These are phyloP conservation scores for Hyphopichia fennica DNA, from an alignment of 1,139 yeast genomes.

Conservation along the genomic window DNA sequence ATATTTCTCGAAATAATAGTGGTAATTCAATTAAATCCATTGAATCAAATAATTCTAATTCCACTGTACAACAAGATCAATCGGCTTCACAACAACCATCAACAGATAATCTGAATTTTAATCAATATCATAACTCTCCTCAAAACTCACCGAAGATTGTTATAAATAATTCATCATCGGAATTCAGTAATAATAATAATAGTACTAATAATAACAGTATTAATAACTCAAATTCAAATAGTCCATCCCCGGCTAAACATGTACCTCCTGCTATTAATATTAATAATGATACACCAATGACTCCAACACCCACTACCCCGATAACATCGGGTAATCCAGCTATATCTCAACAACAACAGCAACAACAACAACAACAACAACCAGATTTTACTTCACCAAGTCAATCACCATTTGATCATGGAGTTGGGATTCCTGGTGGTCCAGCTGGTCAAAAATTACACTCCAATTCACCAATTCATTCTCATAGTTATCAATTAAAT, in stretches of 20 bases:
- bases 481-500: slow-evolving; percentile 33
- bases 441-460: slow-evolving; percentile 4
- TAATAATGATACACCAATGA: slow-evolving; percentile 22
- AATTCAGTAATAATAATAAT: too few relatives aligned
- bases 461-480: slow-evolving; percentile 6
- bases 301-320: slow-evolving; percentile 38
- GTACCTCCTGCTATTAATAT: slow-evolving; percentile 8
- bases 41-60: slow-evolving; percentile 13
- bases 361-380: not conserved
- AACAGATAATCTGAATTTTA: not conserved
- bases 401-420: slow-evolving; percentile 4
- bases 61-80: slow-evolving; percentile 12
- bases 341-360: not conserved
- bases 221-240: slow-evolving; percentile 4
- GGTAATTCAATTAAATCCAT: slow-evolving; percentile 28
- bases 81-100: not conserved
- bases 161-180: slow-evolving; percentile 16
- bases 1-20: slow-evolving; percentile 36
- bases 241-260: slow-evolving; percentile 7
- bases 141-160: slow-evolving; percentile 30
- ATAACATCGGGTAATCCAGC: slow-evolving; percentile 9
- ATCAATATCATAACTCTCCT: slow-evolving; percentile 1
- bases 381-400: slow-evolving; percentile 1
- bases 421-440: slow-evolving; percentile 5
- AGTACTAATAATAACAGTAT: too few relatives aligned